These are phyloP conservation scores for Phoma sp. DNA, from an alignment of 2,329 filamentous ascomycete species.

Conservation along the genomic window DNA sequence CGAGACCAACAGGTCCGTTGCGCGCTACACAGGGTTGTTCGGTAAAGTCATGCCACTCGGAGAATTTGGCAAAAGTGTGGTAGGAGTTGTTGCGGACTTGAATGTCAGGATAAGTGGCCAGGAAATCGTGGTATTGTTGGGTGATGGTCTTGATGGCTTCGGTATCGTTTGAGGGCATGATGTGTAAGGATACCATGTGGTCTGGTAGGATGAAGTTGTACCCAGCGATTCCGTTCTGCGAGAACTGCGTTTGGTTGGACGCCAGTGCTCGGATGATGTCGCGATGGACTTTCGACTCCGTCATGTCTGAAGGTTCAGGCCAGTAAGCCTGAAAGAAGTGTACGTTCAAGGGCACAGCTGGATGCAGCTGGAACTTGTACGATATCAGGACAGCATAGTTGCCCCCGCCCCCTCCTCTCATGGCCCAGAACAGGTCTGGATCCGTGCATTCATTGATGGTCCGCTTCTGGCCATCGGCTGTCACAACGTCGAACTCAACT, in stretches of 20 bases:
- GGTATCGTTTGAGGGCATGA: conserved; percentile 36
- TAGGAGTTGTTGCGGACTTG: conserved; percentile 42
- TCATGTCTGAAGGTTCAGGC: conserved; percentile 33
- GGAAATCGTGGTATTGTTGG: conserved; percentile 39
- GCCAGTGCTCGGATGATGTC: conserved; percentile 41
- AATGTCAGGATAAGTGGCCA: conserved; percentile 39
- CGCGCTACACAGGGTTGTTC: conserved; percentile 37
- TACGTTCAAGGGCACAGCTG: conserved; percentile 42
- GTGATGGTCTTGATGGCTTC: conserved; percentile 35
- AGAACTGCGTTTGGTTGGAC: conserved; percentile 38
- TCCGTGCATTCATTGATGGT: conserved; percentile 45
- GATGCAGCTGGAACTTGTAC: conserved; percentile 47
- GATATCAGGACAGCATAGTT: conserved; percentile 45
- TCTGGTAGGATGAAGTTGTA: conserved; percentile 45
- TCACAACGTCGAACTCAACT: conserved; percentile 45
- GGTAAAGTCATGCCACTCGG: conserved; percentile 39
- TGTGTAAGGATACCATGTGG: conserved; percentile 41
- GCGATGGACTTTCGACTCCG: conserved; percentile 39
- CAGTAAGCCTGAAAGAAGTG: conserved; percentile 45
- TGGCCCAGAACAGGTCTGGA: conserved; percentile 46
- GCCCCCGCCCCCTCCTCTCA: conserved; percentile 46
- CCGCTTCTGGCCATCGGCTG: conserved; percentile 37
- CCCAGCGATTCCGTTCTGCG: conserved; percentile 39
- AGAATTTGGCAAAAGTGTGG: conserved; percentile 40
- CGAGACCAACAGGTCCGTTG: conserved; percentile 44